A percentile compares a stretch with the other conserved stretches of the same genome.
phyloP scores from a whole-genome alignment of 805 yeast species.

The Ogataea pini region DNA sequence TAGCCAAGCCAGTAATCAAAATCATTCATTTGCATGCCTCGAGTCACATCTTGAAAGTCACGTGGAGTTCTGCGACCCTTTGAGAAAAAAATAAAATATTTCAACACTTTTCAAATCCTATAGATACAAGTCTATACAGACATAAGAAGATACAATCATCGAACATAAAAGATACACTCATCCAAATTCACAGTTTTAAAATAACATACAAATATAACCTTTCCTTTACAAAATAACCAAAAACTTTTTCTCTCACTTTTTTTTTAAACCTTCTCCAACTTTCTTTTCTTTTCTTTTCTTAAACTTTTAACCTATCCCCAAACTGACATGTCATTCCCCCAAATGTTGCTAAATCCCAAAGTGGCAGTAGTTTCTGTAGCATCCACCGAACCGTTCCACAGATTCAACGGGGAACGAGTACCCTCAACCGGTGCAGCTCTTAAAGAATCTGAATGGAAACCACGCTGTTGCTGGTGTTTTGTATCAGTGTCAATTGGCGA shows the following conservation, averaged over 20 bases:
- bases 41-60: too few relatives aligned
- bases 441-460: not conserved
- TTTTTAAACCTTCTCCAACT: not conserved
- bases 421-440: not conserved
- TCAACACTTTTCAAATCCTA: not conserved
- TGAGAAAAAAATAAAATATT: not conserved
- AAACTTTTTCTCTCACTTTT: not conserved
- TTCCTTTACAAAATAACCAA: not conserved
- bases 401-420: not conserved
- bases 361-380: not conserved
- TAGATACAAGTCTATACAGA: too few relatives aligned
- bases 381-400: not conserved
- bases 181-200: not conserved
- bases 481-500: not conserved
- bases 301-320: slow-evolving; percentile 21
- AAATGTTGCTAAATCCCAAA: slow-evolving; percentile 20
- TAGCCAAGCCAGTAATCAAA: not conserved
- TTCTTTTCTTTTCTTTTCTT: not conserved
- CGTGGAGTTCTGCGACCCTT: too few relatives aligned
- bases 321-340: slow-evolving; percentile 30
- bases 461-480: not conserved
- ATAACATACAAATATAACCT: not conserved
- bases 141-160: not conserved
- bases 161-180: not conserved
- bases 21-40: not conserved